Evolutionary conservation across 2,329 filamentous ascomycete species (phyloP), one percentile per base, ranked within the genome.

Genomic region (Cladorrhinum sp.): DNA sequence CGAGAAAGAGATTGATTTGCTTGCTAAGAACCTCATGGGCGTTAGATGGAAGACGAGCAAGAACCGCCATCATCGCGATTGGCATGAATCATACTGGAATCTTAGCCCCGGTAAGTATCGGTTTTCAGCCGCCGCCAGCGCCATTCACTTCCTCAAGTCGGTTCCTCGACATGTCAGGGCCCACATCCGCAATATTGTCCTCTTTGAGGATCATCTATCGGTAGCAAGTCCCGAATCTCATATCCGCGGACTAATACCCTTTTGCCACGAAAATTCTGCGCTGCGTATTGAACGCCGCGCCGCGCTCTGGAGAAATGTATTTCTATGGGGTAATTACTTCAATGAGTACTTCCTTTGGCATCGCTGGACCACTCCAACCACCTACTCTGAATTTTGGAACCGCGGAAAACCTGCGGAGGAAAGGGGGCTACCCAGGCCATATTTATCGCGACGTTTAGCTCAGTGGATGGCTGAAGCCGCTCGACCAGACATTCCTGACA

Each of bases 121-220:
- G 2, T 61, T 61, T 29, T 61, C 59, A 3, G 59, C 59, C 4
- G 59, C 59, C 0, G 55, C 59, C 12, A 41, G 41, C 6, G 55
- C 55, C n/a, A 58, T 58, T 45, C n/a, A 58, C 29, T 61, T 58
- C 23, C 38, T 55, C 2, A 38, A 45, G 12, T 61, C 59, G 18
- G 25, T 58, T 2, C 22, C 53, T 4, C 24, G 3, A 12, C 16
- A 2, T n/a, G 32, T 16, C 2, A 24, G 58, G 27, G 7, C 45
- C 8, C 49, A 57, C 2, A 27, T 60, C 1, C 53, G 53, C 29
- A 57, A 53, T 0, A 57, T 57, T 36, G 23, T 56, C 7, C 54
- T 60, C 13, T 4, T 24, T 23, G 58, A 60, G 24, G 58, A 60
- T 22, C 48, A 18, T 8, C 13, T 27, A 3, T 27, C 58, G 1